Conservation (phyloP, 495 filamentous ascomycete genomes). For the Aspergillus sparsus region DNA sequence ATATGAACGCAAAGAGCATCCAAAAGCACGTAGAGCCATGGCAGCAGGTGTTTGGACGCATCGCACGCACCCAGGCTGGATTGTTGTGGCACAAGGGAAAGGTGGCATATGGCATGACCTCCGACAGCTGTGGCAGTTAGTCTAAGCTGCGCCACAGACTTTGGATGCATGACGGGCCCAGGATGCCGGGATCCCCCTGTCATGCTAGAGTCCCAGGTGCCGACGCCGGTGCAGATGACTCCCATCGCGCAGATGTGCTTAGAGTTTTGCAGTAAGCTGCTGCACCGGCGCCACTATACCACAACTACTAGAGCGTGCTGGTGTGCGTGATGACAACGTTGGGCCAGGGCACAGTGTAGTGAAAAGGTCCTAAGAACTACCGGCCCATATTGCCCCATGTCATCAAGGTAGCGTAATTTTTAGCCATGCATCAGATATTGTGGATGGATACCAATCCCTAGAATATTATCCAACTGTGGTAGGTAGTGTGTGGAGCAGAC, state of each 20-base stretch:
- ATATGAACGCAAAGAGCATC: conserved; percentile 17
- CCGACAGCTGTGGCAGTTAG: background rate
- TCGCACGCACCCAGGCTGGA: conserved; percentile 14
- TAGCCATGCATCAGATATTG: too few species aligned
- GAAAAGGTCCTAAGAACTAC: too few species aligned
- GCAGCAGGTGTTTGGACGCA: conserved; percentile 23
- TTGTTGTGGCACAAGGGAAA: background rate
- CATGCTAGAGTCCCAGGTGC: background rate
- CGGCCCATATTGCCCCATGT: too few species aligned
- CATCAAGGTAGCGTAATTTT: too few species aligned
- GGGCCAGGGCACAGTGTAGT: background rate
- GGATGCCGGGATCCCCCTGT: too few species aligned
- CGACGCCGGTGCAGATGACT: background rate
- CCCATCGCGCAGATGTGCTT: background rate
- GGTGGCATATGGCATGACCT: background rate
- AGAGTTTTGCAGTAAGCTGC: conserved; percentile 1
- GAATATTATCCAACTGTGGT: too few species aligned
- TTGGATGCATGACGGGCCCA: too few species aligned
- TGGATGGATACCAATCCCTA: too few species aligned
- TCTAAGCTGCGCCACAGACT: too few species aligned
- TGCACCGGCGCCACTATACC: background rate
- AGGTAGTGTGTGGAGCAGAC: too few species aligned
- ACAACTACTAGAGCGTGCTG: background rate
- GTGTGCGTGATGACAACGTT: background rate
- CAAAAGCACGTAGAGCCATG: conserved; percentile 15